Conservation (phyloP, 495 filamentous ascomycete genomes). For the Penicillium desertorum region DNA sequence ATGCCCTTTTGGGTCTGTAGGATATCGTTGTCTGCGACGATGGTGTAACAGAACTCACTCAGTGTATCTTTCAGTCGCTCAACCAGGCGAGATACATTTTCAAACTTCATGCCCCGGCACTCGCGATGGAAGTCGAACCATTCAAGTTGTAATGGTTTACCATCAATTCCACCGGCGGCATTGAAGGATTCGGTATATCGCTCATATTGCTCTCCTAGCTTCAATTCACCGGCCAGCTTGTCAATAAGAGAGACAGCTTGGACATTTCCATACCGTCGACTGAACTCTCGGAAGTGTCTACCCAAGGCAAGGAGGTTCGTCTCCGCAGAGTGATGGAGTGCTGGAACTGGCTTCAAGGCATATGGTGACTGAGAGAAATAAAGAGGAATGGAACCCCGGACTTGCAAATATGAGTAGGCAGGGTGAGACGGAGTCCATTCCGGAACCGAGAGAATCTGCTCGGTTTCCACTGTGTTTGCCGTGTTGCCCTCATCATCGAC, state of each 20-base stretch:
- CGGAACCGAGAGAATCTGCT: slow-evolving; percentile 77
- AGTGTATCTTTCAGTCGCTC: slow-evolving; percentile 64
- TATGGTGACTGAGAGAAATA: slow-evolving; percentile 95
- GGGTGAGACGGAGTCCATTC: slow-evolving; percentile 61
- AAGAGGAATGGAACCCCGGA: slow-evolving; percentile 83
- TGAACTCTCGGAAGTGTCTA: slow-evolving; percentile 70
- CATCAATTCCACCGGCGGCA: slow-evolving; percentile 55
- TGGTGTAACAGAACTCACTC: slow-evolving; percentile 62
- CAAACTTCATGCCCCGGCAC: slow-evolving; percentile 95
- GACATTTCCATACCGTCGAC: slow-evolving; percentile 66
- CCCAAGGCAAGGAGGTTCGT: slow-evolving; percentile 75
- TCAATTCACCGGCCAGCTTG: slow-evolving; percentile 74
- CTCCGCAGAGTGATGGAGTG: slow-evolving; percentile 71
- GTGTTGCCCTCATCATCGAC: slow-evolving; percentile 83
- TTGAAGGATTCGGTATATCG: slow-evolving; percentile 62
- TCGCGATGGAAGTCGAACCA: slow-evolving; percentile 96
- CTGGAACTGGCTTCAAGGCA: slow-evolving; percentile 82
- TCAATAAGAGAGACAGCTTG: slow-evolving; percentile 86
- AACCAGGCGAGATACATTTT: slow-evolving; percentile 80
- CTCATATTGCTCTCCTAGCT: slow-evolving; percentile 76
- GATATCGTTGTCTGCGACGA: slow-evolving; percentile 52
- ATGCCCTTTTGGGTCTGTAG: slow-evolving; percentile 66
- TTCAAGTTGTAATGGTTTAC: slow-evolving; percentile 64
- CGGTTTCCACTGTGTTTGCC: slow-evolving; percentile 91
- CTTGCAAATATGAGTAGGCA: slow-evolving; percentile 79